Evolutionary conservation across 164 flowering plant species (phyloP).

Genomic region (Umbilicus rupestris): DNA sequence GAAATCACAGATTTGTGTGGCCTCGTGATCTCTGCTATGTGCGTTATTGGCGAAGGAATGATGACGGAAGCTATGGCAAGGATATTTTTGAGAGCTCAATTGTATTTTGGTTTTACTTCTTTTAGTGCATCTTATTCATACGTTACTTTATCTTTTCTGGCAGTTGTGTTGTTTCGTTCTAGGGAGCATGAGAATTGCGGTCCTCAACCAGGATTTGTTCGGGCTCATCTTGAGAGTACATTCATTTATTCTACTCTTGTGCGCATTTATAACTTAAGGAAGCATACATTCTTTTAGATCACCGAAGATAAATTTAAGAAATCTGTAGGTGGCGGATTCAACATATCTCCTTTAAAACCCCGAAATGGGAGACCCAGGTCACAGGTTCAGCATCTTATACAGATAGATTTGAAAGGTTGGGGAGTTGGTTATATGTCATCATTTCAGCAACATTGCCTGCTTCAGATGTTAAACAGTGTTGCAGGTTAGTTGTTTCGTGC

Average conservation of each 20-base stretch:
- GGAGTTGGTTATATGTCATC: constrained; percentile 80
- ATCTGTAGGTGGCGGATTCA: constrained; percentile 93
- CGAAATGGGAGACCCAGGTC: constrained; percentile 86
- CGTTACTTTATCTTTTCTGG: constrained; percentile 20
- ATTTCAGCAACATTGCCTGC: constrained; percentile 92
- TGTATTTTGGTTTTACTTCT: not conserved
- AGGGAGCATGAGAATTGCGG: constrained; percentile 93
- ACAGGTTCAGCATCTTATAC: constrained; percentile 98
- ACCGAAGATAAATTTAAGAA: not conserved
- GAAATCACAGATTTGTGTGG: constrained; percentile 71
- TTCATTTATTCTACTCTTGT: not conserved
- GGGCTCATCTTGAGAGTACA: constrained; percentile 93
- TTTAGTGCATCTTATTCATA: not conserved
- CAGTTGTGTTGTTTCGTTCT: constrained; percentile 96
- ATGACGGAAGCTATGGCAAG: constrained; percentile 97
- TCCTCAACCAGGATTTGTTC: constrained; percentile 93
- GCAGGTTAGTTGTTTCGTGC: constrained; percentile 50
- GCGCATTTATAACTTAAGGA: not conserved
- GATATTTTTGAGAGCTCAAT: not conserved
- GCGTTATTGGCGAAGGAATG: constrained; percentile 98
- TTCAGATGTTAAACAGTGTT: constrained; percentile 93
- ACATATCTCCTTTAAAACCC: constrained; percentile 83
- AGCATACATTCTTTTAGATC: not conserved
- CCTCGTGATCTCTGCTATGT: constrained; percentile 99
- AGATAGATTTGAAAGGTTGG: constrained; percentile 98